These are phyloP conservation scores for Chrysanthemum lavandulifolium DNA, from an alignment of 129 eudicot genomes.

Conservation along the genomic window DNA sequence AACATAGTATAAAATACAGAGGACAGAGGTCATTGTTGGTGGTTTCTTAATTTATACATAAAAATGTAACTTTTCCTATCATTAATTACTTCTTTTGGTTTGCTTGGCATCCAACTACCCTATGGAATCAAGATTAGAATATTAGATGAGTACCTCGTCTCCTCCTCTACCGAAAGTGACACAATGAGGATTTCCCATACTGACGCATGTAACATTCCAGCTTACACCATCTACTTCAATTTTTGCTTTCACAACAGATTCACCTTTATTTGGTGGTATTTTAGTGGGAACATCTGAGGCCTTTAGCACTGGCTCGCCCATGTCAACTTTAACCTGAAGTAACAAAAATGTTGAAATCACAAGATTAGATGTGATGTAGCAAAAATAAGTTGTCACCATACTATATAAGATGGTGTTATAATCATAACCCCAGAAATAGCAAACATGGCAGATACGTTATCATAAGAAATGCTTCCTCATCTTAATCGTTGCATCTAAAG, in stretches of 20 bases:
- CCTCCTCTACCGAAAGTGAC: constrained; percentile 64
- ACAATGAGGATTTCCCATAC: constrained; percentile 99
- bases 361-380: constrained; percentile 1
- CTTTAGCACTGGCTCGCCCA: constrained; percentile 92
- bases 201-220: constrained; percentile 96
- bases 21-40: too few relatives aligned
- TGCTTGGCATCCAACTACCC: not conserved
- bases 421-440: too few relatives aligned
- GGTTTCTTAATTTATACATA: too few relatives aligned
- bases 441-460: too few relatives aligned
- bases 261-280: constrained; percentile 58
- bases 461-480: too few relatives aligned
- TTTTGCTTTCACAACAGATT: constrained; percentile 73
- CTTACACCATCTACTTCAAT: constrained; percentile 67
- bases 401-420: not conserved
- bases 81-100: too few relatives aligned
- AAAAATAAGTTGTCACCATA: not conserved
- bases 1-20: too few relatives aligned
- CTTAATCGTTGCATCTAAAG: too few relatives aligned
- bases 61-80: too few relatives aligned
- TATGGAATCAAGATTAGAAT: not conserved
- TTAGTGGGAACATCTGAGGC: constrained; percentile 90
- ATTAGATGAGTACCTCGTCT: constrained; percentile 41
- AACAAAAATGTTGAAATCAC: constrained; percentile 22
- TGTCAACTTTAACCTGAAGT: constrained; percentile 88